Evolutionary conservation across 1,284 basidiomycete genomes (phyloP), one percentile per base, ranked within the genome.

Genomic region (Pseudozyma hubeiensis): DNA sequence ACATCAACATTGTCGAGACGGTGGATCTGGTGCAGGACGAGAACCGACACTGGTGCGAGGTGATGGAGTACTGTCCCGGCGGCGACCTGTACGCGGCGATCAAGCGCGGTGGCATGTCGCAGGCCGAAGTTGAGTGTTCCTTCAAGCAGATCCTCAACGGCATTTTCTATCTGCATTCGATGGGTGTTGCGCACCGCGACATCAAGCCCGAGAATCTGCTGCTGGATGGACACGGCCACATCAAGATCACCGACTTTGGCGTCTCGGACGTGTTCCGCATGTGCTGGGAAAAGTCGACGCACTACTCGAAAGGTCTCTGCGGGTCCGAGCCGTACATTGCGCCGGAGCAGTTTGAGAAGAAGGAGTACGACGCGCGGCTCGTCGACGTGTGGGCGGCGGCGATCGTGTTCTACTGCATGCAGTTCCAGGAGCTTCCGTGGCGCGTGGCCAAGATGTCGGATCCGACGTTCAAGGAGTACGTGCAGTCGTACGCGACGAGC

Each of bases 161-260:
- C 41, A 91, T 98, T 46, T 87, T 89, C 16, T 98, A 97, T 84
- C 88, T 98, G 49, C 94, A 98, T 80, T 91, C 90, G 70, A 96
- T 97, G 87, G 95, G 95, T 75, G 95, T 98, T 31, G 95, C 96
- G 6, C 96, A 99, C 86, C 91, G 96, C 53, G 96, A 99, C 85
- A 91, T 99, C 87, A 99, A 99, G 86, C 96, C 96, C 5, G 96
- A 99, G 87, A 99, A 99, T 84, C 85, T 99, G 55, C 91, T 98
- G 80, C 92, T 99, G 75, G 94, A 98, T 85, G 91, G 90, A 41
- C 89, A 91, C 77, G 94, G 96, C 31, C 93, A 96, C 84, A 88
- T 99, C 86, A 99, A 99, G 92, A 97, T 98, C 79, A 97, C 96
- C 73, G 96, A 99, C 85, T 99, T 98, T 84, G 97, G 96, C 64